These are phyloP conservation scores for Chaetothyriales sp. DNA, from an alignment of 2,329 filamentous ascomycete genomes.

Conservation along the genomic window DNA sequence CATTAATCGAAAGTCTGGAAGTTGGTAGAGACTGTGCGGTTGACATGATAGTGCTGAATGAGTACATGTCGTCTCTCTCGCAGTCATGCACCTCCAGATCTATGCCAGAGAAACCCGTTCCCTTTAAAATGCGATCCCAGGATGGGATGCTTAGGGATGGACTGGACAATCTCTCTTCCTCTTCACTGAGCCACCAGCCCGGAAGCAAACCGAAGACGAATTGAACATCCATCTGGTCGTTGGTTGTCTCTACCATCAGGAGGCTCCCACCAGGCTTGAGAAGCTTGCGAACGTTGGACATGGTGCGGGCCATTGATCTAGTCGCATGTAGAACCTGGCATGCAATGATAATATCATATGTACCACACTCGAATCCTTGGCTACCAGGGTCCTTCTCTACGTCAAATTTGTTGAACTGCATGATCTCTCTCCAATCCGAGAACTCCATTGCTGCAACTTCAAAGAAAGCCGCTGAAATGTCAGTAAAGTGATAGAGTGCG, in stretches of 20 bases:
- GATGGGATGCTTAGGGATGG: neutral
- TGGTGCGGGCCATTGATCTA: slow-evolving; percentile 16
- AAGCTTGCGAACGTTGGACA: slow-evolving; percentile 19
- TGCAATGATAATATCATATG: slow-evolving; percentile 23
- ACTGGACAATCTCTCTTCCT: slow-evolving; percentile 17
- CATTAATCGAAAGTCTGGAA: neutral
- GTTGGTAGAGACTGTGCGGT: neutral
- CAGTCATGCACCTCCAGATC: slow-evolving; percentile 9
- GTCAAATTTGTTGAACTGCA: slow-evolving; percentile 2
- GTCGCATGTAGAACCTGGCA: slow-evolving; percentile 22
- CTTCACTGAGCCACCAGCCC: slow-evolving; percentile 27
- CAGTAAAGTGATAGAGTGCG: slow-evolving; percentile 3
- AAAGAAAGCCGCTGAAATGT: slow-evolving; percentile 4
- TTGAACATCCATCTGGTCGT: neutral
- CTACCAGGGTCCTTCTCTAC: slow-evolving; percentile 1
- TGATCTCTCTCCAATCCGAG: slow-evolving; percentile 1
- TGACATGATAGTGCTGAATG: slow-evolving; percentile 1
- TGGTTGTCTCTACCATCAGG: slow-evolving; percentile 17
- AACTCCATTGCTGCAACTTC: slow-evolving; percentile 2
- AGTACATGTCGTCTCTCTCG: neutral
- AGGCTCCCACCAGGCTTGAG: slow-evolving; percentile 21
- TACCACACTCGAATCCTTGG: slow-evolving; percentile 6
- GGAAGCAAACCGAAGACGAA: slow-evolving; percentile 25
- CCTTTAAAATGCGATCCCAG: slow-evolving; percentile 19
- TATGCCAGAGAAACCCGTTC: slow-evolving; percentile 19